Evolutionary conservation across 129 eudicot genomes (phyloP), one percentile per base, ranked within the genome.

Genomic region (Centaurea solstitialis): DNA sequence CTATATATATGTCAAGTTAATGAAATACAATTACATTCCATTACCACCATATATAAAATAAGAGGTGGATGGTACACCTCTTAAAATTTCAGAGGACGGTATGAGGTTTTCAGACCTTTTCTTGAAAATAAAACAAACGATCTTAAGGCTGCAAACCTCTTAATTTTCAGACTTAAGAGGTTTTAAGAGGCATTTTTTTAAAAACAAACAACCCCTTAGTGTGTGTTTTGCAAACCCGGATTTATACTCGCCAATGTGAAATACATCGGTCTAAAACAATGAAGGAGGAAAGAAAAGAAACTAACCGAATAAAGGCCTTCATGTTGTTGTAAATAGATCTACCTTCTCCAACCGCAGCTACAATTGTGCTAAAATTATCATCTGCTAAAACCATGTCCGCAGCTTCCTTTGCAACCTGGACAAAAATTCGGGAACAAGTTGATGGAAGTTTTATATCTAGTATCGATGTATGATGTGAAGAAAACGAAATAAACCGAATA

Each of bases 321-420:
- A 93, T 93, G 38, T 93, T 93, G 78, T 89, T 93, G 87, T 93
- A 93, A 38, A 93, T 93, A 41, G 98, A 91, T 74, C 97, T 87
- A 64, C 98, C 98, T 84, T 93, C 98, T 26, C 92, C 94, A 68
- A 93, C 94, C 38, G 98, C 98, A 76, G 91, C 90, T 21, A 93
- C 97, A 47, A 93, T 91, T 39, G 98, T 93, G 84, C 97, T 93
- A 75, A 93, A 93, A 77, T 93, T 93, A 75, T 93, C 98, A 77
- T 93, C 98, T 41, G 98, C 98, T 79, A 93, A 86, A 70, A 93
- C 96, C 98, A 93, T 91, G 79, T 93, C 98, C 7, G 98, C 89
- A 76, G 98, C 96, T 85, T 93, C 97, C 83, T 93, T 93, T 9
- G 98, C 98, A 40, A 93, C 98, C 98, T 93, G 82, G 73, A 71